Evolutionary conservation across 306 rosid genomes (phyloP).

Genomic region (Pueraria montana): DNA sequence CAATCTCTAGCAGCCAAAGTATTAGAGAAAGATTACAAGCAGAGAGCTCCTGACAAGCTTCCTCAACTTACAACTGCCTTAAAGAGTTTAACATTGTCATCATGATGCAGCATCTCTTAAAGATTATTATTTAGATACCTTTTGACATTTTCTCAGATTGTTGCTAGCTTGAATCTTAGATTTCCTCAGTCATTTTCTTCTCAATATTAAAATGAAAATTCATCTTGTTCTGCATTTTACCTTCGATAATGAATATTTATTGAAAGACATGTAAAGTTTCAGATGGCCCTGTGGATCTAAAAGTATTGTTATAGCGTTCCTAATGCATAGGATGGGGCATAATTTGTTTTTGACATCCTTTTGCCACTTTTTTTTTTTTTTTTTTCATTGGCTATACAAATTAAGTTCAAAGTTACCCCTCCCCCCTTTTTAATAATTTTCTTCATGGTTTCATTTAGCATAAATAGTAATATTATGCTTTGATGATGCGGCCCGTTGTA

Average conservation of each 20-base stretch:
- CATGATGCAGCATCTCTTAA: conserved; percentile 59
- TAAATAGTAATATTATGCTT: neutral
- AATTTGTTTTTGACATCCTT: conserved; percentile 10
- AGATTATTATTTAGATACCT: conserved; percentile 34
- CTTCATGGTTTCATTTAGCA: neutral
- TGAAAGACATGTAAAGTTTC: conserved; percentile 42
- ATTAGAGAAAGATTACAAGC: conserved; percentile 93
- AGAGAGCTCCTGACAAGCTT: conserved; percentile 92
- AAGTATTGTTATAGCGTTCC: conserved; percentile 36
- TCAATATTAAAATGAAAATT: conserved; percentile 35
- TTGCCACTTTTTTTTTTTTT: neutral
- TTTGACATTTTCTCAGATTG: conserved; percentile 44
- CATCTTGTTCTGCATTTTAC: conserved; percentile 31
- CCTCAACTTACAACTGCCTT: conserved; percentile 82
- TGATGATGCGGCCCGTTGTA: neutral
- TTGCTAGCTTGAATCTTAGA: conserved; percentile 47
- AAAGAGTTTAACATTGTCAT: conserved; percentile 76
- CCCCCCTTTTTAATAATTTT: neutral
- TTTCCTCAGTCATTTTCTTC: conserved; percentile 45
- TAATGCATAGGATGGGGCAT: conserved; percentile 19
- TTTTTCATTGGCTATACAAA: neutral
- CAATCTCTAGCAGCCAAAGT: conserved; percentile 84
- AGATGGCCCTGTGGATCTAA: conserved; percentile 30
- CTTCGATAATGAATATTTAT: conserved; percentile 37
- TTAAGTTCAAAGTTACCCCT: neutral